Evolutionary conservation across 2,329 filamentous ascomycete species (phyloP), one percentile per base, ranked within the genome.

Genomic region (Mariannaea sp.): DNA sequence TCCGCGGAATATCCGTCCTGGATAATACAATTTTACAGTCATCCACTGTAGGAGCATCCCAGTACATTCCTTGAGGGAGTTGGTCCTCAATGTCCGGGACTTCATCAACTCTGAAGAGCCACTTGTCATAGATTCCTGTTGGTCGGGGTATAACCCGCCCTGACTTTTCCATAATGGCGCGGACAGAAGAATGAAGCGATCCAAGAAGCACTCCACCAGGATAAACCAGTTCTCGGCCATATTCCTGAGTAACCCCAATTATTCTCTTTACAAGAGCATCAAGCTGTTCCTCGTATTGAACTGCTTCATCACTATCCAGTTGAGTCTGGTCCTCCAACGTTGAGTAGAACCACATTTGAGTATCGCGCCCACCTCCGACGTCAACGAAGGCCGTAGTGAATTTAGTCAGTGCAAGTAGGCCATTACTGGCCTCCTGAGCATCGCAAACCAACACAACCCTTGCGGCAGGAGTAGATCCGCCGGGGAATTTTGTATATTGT

Each of bases 371-470:
- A 48, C 76, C 76, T 4, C 79, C 79, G 16, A 85, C 75, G 67
- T 90, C 86, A 5, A 87, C 65, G 64, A 85, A 88, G 0, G 81
- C 82, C 1, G 80, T 80, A 1, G 79, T 77, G 64, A 88, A 85
- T 10, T 16, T 48, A 6, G 38, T 24, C 0, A 61, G 47, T 1
- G 39, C 17, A 0, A 36, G 3, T 4, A 42, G 7, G 4, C 51
- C 49, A 4, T 57, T 43, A 1, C 44, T 39, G 1, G 57, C 7
- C 2, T 48, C 33, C 0, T 39, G 29, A 2, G 42, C 40, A 2
- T 60, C 57, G 1, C 68, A 70, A 10, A 69, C 70, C 38, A 75
- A 68, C 13, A 83, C 60, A 7, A 80, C 71, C 49, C 65, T 80
- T 5, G 71, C 75, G 60, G 68, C 72, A 60, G 69, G 70, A 29